Evolutionary conservation across 345 rosid species (phyloP).

Genomic region (Sisymbrium irio): DNA sequence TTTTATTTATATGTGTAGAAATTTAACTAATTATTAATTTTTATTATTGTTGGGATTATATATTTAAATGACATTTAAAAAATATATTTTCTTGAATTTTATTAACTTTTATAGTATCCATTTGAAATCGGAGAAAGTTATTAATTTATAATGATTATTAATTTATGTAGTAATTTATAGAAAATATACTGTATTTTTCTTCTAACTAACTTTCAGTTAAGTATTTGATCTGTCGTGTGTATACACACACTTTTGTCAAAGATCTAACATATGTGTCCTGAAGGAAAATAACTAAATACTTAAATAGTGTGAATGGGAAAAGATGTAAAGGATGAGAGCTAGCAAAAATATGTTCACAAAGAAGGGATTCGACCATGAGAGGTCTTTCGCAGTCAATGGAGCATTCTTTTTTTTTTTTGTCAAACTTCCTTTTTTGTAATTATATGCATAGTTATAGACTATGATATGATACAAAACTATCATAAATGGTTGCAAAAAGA

Average conservation of each 20-base stretch:
- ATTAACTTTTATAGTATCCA: too few species aligned
- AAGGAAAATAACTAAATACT: neutral
- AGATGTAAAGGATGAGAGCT: neutral
- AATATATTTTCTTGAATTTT: too few species aligned
- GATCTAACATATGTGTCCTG: neutral
- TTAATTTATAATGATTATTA: too few species aligned
- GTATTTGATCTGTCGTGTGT: neutral
- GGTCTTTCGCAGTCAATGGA: slow-evolving; percentile 9
- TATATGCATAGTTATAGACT: neutral
- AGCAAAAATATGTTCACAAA: slow-evolving; percentile 1
- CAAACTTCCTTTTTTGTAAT: neutral
- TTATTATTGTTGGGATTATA: too few species aligned
- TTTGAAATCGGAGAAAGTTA: too few species aligned
- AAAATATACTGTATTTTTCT: too few species aligned
- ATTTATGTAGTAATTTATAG: too few species aligned
- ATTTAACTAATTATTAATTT: too few species aligned
- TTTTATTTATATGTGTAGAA: too few species aligned
- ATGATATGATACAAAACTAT: neutral
- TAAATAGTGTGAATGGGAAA: slow-evolving; percentile 10
- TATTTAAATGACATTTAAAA: too few species aligned
- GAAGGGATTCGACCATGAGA: neutral
- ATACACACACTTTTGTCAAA: too few species aligned
- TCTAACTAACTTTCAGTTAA: neutral
- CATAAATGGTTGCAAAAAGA: neutral
- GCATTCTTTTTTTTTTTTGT: neutral